Conservation (phyloP, 768 basidiomycete genomes). For the Infundibulicybe gibba region DNA sequence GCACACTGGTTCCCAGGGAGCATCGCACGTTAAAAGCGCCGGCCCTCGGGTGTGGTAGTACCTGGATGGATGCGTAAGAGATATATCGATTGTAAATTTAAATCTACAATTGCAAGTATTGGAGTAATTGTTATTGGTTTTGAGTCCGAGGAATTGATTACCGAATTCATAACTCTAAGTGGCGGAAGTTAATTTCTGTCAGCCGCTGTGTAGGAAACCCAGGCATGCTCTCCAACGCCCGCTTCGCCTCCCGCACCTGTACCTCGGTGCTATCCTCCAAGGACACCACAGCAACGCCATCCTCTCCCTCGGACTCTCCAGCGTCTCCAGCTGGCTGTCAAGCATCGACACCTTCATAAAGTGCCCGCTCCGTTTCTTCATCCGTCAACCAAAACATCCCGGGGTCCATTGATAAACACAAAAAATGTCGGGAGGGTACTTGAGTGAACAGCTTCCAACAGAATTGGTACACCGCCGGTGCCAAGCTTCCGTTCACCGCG, state of each 20-base stretch:
- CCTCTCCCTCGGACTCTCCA: constrained; percentile 71
- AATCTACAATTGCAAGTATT: no score
- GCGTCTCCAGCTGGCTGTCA: constrained; percentile 67
- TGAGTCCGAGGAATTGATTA: no score
- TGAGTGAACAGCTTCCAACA: not conserved
- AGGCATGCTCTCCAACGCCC: constrained; percentile 24
- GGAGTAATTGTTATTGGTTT: no score
- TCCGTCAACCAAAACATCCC: constrained; percentile 56
- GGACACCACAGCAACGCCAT: constrained; percentile 62
- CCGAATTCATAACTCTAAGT: no score
- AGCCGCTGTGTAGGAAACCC: no score
- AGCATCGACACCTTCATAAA: constrained; percentile 86
- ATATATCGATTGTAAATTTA: no score
- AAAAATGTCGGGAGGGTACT: constrained; percentile 61
- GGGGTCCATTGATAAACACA: constrained; percentile 69
- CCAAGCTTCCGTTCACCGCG: constrained; percentile 43
- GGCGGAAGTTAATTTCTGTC: no score
- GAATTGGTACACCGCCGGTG: constrained; percentile 1
- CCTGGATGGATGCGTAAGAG: no score
- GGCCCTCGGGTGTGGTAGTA: no score
- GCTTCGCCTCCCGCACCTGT: constrained; percentile 48
- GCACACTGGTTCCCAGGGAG: no score
- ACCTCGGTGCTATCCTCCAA: constrained; percentile 48
- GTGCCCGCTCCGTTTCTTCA: constrained; percentile 64
- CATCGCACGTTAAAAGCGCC: no score